A percentile compares a stretch with the other conserved stretches of the same genome.
phyloP scores from a whole-genome alignment of 768 basidiomycete genomes.

The Imleria badia region DNA sequence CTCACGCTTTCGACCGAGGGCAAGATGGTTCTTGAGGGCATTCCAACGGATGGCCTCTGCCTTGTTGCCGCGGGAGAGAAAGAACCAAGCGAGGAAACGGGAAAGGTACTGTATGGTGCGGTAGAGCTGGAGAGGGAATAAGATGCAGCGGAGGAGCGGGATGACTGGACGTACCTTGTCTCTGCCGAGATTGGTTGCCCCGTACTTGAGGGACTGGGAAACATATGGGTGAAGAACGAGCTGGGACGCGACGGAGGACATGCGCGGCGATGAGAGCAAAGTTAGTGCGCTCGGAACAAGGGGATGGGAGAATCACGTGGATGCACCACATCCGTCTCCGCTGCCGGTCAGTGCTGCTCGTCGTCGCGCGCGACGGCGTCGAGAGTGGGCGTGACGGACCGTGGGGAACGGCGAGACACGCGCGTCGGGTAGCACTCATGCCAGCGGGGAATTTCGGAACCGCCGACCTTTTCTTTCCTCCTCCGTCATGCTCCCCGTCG shows the following conservation, averaged over 20 bases:
- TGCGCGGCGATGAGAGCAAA: slow-evolving; percentile 6
- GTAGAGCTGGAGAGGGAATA: slow-evolving; percentile 61
- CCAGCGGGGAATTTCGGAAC: slow-evolving; percentile 16
- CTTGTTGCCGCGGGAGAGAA: slow-evolving; percentile 67
- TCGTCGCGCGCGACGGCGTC: not conserved
- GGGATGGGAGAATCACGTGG: slow-evolving; percentile 28
- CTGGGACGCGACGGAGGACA: slow-evolving; percentile 59
- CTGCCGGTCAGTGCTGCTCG: not conserved
- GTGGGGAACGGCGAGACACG: not conserved
- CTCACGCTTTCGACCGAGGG: slow-evolving; percentile 79
- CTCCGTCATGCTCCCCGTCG: slow-evolving; percentile 13
- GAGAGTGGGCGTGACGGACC: not conserved
- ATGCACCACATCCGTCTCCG: slow-evolving; percentile 6
- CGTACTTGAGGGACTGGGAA: slow-evolving; percentile 72
- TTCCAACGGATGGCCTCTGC: slow-evolving; percentile 73
- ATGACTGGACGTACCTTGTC: slow-evolving; percentile 67
- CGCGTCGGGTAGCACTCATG: not conserved
- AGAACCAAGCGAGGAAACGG: slow-evolving; percentile 84
- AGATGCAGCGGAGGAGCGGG: not conserved
- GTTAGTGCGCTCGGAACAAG: no score
- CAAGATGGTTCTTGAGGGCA: slow-evolving; percentile 84
- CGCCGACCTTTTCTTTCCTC: not conserved
- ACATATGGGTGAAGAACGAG: slow-evolving; percentile 83
- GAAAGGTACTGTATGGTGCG: slow-evolving; percentile 89
- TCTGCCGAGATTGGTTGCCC: slow-evolving; percentile 79